Conservation (phyloP, 2,329 filamentous ascomycete species). For the Phaeophleospora eucalypticola region DNA sequence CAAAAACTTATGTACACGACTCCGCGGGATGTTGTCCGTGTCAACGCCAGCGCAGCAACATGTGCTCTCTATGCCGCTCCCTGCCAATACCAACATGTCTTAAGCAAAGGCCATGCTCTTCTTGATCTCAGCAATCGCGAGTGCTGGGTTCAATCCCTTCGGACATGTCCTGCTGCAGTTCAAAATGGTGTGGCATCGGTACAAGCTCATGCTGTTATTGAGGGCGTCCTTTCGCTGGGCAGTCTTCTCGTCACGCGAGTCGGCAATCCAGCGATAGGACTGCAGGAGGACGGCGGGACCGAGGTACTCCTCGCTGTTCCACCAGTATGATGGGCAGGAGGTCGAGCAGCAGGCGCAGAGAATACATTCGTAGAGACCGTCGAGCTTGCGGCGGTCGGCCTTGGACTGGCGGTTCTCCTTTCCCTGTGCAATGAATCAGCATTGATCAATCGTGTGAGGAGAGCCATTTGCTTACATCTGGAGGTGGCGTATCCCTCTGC, state of each 20-base stretch:
- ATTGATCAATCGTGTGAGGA: not conserved
- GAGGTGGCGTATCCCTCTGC: slow-evolving; percentile 78
- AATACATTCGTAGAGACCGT: slow-evolving; percentile 98
- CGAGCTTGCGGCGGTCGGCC: slow-evolving; percentile 91
- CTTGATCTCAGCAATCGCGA: slow-evolving; percentile 97
- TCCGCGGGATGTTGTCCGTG: not conserved
- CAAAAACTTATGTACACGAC: slow-evolving; percentile 2
- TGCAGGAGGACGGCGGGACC: slow-evolving; percentile 94
- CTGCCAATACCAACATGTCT: not conserved
- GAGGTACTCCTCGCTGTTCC: slow-evolving; percentile 98
- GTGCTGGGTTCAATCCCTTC: slow-evolving; percentile 94
- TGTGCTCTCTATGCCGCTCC: not conserved
- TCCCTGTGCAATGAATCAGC: slow-evolving; percentile 54
- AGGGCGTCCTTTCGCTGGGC: slow-evolving; percentile 83
- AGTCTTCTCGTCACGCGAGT: slow-evolving; percentile 88
- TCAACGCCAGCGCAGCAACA: not conserved
- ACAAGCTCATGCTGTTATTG: slow-evolving; percentile 98
- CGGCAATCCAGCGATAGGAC: slow-evolving; percentile 95
- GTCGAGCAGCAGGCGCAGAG: slow-evolving; percentile 99
- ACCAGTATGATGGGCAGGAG: slow-evolving; percentile 99
- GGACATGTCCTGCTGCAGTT: slow-evolving; percentile 98
- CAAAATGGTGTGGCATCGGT: slow-evolving; percentile 98
- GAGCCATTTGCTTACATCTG: slow-evolving; percentile 67
- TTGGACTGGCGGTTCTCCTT: slow-evolving; percentile 88
- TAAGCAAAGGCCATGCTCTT: slow-evolving; percentile 73